Conservation (phyloP, 2,329 filamentous ascomycete genomes). For the Fusarium sp. region DNA sequence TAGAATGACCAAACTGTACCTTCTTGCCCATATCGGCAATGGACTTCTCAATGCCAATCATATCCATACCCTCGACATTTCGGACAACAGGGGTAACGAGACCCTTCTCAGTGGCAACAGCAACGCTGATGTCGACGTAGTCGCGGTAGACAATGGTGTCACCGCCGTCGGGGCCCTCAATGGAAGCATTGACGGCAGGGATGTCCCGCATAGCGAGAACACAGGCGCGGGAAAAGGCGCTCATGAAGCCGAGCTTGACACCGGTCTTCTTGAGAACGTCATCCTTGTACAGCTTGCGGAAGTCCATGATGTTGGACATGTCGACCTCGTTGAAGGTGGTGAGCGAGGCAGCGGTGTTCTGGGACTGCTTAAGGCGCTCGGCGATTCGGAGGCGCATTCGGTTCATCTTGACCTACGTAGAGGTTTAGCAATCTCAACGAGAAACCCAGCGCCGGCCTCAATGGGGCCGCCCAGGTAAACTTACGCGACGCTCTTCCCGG, state of each 20-base stretch:
- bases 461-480: slow-evolving; percentile 45
- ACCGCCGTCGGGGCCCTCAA: slow-evolving; percentile 91
- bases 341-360: slow-evolving; percentile 95
- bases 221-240: slow-evolving; percentile 89
- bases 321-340: slow-evolving; percentile 99
- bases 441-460: neutral
- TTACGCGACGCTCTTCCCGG: slow-evolving; percentile 86
- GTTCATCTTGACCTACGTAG: slow-evolving; percentile 93
- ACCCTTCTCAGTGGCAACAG: slow-evolving; percentile 96
- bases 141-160: slow-evolving; percentile 98
- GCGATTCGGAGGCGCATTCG: slow-evolving; percentile 97
- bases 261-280: slow-evolving; percentile 94
- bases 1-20: slow-evolving; percentile 58
- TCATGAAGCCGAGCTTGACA: slow-evolving; percentile 99
- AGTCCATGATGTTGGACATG: slow-evolving; percentile 97
- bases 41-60: slow-evolving; percentile 85
- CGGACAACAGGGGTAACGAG: slow-evolving; percentile 96
- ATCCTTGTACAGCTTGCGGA: slow-evolving; percentile 97
- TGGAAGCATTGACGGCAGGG: slow-evolving; percentile 94
- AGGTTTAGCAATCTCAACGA: slow-evolving; percentile 10
- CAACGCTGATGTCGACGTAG: slow-evolving; percentile 97
- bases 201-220: slow-evolving; percentile 93
- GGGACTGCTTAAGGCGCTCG: slow-evolving; percentile 97
- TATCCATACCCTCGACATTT: slow-evolving; percentile 87
- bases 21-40: slow-evolving; percentile 97